Evolutionary conservation across 768 basidiomycete species (phyloP).

Genomic region (Podaxis sp.): DNA sequence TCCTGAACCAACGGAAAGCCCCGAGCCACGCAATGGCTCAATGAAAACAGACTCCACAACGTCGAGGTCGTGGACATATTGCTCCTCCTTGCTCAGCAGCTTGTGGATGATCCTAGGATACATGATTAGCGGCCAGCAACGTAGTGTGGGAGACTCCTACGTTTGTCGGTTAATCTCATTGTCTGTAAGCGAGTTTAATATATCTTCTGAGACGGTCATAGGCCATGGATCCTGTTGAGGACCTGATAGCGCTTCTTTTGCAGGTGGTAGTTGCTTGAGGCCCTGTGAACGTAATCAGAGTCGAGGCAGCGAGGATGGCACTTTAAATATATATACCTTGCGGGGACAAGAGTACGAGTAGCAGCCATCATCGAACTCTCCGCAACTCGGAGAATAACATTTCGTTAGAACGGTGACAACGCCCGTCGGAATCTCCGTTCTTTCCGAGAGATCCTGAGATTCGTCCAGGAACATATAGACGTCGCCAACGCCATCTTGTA

Average conservation of each 20-base stretch:
- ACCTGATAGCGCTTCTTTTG: conserved; percentile 37
- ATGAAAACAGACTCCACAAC: conserved; percentile 71
- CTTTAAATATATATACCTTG: conserved; percentile 39
- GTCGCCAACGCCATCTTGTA: conserved; percentile 90
- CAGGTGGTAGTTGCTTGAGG: conserved; percentile 24
- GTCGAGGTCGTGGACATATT: conserved; percentile 87
- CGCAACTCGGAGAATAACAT: conserved; percentile 88
- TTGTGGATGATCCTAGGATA: conserved; percentile 73
- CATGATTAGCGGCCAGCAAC: neutral
- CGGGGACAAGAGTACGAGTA: conserved; percentile 83
- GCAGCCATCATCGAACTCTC: conserved; percentile 60
- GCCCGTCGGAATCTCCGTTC: conserved; percentile 78
- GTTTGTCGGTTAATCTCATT: conserved; percentile 86
- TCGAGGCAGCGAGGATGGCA: neutral
- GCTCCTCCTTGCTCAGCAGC: conserved; percentile 86
- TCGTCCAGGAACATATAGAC: conserved; percentile 96
- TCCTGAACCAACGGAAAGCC: conserved; percentile 46
- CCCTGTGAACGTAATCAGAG: conserved; percentile 21
- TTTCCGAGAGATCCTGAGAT: conserved; percentile 60
- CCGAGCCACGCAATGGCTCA: conserved; percentile 44
- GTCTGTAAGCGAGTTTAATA: conserved; percentile 54
- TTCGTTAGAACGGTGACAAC: conserved; percentile 85
- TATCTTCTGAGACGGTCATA: conserved; percentile 41
- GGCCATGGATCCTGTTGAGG: conserved; percentile 50
- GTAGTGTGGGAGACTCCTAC: conserved; percentile 27